Evolutionary conservation across 108 stramenopile genomes (phyloP), one percentile per base, ranked within the genome.

Genomic region (Stephanodiscus triporus): DNA sequence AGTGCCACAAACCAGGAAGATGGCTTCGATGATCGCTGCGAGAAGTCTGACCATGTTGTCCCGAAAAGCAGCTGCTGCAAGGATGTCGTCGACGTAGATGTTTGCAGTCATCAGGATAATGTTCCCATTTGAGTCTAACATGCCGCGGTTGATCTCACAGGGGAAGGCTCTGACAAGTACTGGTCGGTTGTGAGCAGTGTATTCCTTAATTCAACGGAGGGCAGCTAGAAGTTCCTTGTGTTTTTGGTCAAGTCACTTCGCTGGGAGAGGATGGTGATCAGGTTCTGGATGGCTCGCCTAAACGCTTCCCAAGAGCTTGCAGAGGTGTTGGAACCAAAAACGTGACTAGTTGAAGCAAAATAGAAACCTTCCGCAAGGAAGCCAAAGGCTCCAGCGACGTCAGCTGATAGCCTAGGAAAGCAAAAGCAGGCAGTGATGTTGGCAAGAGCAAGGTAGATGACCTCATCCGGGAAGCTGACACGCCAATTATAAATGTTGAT

Each of bases 361-460:
- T 24, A 53, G 5, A 22, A 20, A 20, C 14, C 5, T 6, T 24
- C 51, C 6, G 23, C 9, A 2, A 53, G 6, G n/a, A 53, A 53
- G 20, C 1, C 51, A 53, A 53, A 6, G n/a, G 51, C 51, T 2
- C 51, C 51, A 7, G 23, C 6, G 5, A 53, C 20, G 8, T 53
- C 51, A 20, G 51, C 51, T 6, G 23, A 24, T 53, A 53, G 8
- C 51, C 51, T 53, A 6, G 51, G 51, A 1, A 9, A 53, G 23
- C 51, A n/a, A 53, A 53, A 53, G 19, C 51, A 53, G 23, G 51
- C 51, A 53, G 51, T 24, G 51, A 53, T 53, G 19, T 53, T 8
- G 51, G 23, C 51, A 53, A 53, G 23, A 8, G 51, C 49, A 34
- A 53, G 53, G 40, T 48, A 20, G 0, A 51, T 54, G n/a, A 14